A percentile compares a stretch with the other conserved stretches of the same genome.
These are phyloP conservation scores for Phylloporus sp. DNA, from an alignment of 768 basidiomycete species.

Conservation along the genomic window DNA sequence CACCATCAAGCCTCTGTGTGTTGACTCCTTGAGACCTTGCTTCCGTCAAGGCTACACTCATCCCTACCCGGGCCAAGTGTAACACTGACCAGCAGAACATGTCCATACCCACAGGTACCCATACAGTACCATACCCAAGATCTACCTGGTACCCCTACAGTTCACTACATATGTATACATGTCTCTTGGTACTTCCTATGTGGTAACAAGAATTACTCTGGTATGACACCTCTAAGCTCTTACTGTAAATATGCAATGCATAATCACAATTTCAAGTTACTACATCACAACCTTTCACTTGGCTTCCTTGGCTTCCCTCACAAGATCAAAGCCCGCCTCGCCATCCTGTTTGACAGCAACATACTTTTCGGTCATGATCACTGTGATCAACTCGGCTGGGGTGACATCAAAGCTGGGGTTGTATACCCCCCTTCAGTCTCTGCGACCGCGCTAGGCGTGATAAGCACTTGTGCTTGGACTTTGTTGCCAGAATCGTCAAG, in stretches of 20 bases:
- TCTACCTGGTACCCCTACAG: too few relatives aligned
- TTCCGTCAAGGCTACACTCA: too few relatives aligned
- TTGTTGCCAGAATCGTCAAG: constrained; percentile 39
- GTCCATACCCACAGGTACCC: too few relatives aligned
- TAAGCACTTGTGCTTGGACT: constrained; percentile 75
- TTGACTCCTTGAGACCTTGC: too few relatives aligned
- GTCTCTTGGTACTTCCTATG: too few relatives aligned
- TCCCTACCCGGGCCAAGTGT: too few relatives aligned
- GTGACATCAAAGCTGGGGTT: constrained; percentile 98
- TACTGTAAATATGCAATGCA: not conserved
- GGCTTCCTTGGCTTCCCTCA: constrained; percentile 26
- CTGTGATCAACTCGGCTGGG: constrained; percentile 89
- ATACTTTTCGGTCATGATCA: constrained; percentile 93
- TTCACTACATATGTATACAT: too few relatives aligned
- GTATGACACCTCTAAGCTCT: not conserved
- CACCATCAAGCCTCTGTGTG: too few relatives aligned
- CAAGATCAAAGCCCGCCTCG: constrained; percentile 58
- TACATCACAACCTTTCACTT: not conserved
- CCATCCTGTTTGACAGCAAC: constrained; percentile 73
- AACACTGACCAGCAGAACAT: too few relatives aligned
- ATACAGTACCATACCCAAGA: too few relatives aligned
- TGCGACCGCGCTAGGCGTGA: constrained; percentile 63
- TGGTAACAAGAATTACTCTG: too few relatives aligned
- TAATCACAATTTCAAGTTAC: not conserved
- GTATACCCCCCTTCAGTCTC: constrained; percentile 45